Evolutionary conservation across 1,284 basidiomycete genomes (phyloP), one percentile per base, ranked within the genome.

Genomic region (Ceratobasidium sp.): DNA sequence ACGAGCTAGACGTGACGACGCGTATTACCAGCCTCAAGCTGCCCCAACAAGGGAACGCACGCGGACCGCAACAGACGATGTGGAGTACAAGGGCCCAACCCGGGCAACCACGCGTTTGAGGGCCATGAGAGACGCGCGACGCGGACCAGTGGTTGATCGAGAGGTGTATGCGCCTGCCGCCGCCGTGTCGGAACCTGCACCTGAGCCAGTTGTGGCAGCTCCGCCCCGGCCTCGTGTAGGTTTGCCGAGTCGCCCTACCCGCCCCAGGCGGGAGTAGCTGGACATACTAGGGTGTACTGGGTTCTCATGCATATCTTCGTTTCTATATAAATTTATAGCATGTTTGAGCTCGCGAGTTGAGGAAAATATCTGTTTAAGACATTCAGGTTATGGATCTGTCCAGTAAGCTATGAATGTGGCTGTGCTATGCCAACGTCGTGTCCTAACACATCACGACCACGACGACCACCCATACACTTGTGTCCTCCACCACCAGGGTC

Each of bases 351-450:
- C 29, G 19, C 3, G 14, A 56, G 29, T 22, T 31, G 13, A 39
- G 37, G 5, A 1, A 39, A 39, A 34, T 78, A 34, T 61, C 77
- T 34, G 74, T 61, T 76, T 49, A 39, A 74, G 37, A 64, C 66
- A 9, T 76, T 73, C 46, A 41, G 37, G 37, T 39, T 9, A 11
- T 39, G 37, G 8, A 39, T 39, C 1, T 27, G 63, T 78, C 24
- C 71, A 39, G n/a, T 34, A n/a, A n/a, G n/a, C n/a, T n/a, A n/a
- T n/a, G n/a, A n/a, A 16, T 78, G 66, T 69, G 66, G 66, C 66
- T 69, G 66, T 39, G 37, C 37, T 9, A 39, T 58, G 53, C 39
- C 51, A 1, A 31, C 54, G 66, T 69, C 66, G 66, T 69, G 66
- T 69, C 66, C 39, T 16, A 69, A 43, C 62, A 64, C 66, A 53